Conservation (phyloP, 176 grass and related monocot genomes). For the Calamus simplicifolius region DNA sequence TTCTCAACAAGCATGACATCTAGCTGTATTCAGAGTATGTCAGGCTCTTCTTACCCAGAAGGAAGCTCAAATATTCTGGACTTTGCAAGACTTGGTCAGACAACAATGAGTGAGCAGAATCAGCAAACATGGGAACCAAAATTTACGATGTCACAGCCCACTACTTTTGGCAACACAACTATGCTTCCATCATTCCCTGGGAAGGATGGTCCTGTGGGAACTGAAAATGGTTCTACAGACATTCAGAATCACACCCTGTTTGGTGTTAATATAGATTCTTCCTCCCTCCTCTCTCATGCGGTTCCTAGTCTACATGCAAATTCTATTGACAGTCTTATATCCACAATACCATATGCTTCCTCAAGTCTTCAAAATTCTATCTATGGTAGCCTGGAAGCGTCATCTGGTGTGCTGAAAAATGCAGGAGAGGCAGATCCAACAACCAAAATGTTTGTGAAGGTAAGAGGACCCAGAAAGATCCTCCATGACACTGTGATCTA, state of each 20-base stretch:
- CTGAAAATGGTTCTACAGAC: conserved; percentile 42
- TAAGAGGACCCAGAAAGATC: conserved; percentile 19
- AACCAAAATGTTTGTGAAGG: conserved; percentile 79
- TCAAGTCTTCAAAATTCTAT: conserved; percentile 65
- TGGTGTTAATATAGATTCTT: conserved; percentile 56
- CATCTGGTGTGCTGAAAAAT: conserved; percentile 64
- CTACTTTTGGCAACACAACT: conserved; percentile 56
- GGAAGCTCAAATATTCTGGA: conserved; percentile 52
- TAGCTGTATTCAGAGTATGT: conserved; percentile 56
- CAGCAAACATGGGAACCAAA: conserved; percentile 76
- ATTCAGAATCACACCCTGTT: conserved; percentile 60
- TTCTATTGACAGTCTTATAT: conserved; percentile 37
- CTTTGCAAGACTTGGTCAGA: conserved; percentile 49
- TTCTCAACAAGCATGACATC: conserved; percentile 48
- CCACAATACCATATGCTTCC: conserved; percentile 39
- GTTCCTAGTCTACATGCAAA: conserved; percentile 57
- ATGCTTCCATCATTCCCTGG: conserved; percentile 50
- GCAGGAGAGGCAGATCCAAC: conserved; percentile 66
- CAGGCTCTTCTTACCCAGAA: conserved; percentile 64
- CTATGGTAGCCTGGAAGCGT: conserved; percentile 74
- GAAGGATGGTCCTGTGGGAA: conserved; percentile 62
- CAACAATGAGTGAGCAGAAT: conserved; percentile 41
- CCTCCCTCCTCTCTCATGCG: conserved; percentile 75
- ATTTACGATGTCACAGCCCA: conserved; percentile 57
- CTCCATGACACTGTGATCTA: too few relatives aligned